Base-by-base conservation (phyloP, 2,329 filamentous ascomycete genomes). In the Graphiopsis chlorocephala region DNA sequence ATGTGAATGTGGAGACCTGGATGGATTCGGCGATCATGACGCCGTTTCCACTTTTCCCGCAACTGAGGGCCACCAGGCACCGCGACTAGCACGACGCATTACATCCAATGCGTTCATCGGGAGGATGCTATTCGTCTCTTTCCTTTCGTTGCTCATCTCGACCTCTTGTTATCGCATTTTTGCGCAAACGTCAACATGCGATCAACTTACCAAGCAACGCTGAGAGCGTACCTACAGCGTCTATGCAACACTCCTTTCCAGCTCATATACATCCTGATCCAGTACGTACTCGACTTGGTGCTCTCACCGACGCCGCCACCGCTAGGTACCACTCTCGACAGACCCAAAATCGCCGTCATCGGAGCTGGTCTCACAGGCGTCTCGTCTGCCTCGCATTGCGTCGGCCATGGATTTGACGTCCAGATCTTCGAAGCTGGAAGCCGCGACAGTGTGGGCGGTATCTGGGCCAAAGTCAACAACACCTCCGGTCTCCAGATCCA, bases 391-490 rank as follows among this genome's bases (percentile, higher is more conserved):
- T 87, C 90, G 1, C 92, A 96, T 75, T 93, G 90, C 73, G 86
- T 93, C 38, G 92, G 92, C 1, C 90, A 95, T 85, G 91, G 91
- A 52, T 94, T 94, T 69, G 90, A 95, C 67, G 89, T 92, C 7
- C 84, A 85, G 23, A 85, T 96, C 45, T 96, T 96, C 69, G 92
- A 96, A 74, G 85, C 86, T 8, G 89, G 90, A 1, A 77, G 82
- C 4, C 81, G 87, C 68, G 83, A 90, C 17, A 82, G 86, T 26
- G 76, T 61, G 17, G 73, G 72, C 14, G 72, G 72, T n/a, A 74
- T 75, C 31, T 74, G 72, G 73, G 72, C 71, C 17, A 69, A 68
- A 64, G 72, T 70, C 65, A 91, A 87, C 84, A 85, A 76, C 90
- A 93, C 90, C 0, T 93, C 90, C 0, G 87, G 90, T 17, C 83